Percentiles rank a stretch among this genome's conserved stretches.
phyloP scores from a whole-genome alignment of 2,329 filamentous ascomycete genomes.

The Epichloe brachyelytri region DNA sequence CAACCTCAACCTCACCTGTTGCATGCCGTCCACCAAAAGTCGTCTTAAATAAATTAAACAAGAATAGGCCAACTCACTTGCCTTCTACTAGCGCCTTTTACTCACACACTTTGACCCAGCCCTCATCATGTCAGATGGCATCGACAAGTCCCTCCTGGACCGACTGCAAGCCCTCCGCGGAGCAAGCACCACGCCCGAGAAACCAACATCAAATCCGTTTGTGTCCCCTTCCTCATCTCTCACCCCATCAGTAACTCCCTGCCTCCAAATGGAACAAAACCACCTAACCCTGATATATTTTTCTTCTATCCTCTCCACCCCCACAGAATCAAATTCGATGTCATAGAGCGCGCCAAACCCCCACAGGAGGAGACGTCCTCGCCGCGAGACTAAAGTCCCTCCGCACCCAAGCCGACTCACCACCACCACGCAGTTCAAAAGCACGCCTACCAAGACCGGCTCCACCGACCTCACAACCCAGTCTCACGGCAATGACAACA shows the following conservation, averaged over 20 bases:
- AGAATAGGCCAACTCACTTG: no score
- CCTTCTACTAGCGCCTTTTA: neutral
- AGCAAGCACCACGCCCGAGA: slow-evolving; percentile 19
- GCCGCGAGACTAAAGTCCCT: slow-evolving; percentile 38
- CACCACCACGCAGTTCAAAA: slow-evolving; percentile 7
- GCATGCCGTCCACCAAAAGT: no score
- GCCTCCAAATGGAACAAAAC: neutral
- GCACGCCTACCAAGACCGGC: neutral
- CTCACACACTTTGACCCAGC: neutral
- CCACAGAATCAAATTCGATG: slow-evolving; percentile 18
- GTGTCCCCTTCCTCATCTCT: neutral
- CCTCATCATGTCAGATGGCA: slow-evolving; percentile 18
- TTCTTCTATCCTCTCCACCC: neutral
- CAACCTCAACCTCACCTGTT: no score
- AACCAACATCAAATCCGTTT: neutral
- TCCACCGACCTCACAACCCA: neutral
- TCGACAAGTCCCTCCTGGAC: slow-evolving; percentile 37
- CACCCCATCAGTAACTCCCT: slow-evolving; percentile 7
- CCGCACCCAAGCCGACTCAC: slow-evolving; percentile 25
- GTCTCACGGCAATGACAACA: neutral
- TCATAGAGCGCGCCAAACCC: slow-evolving; percentile 29
- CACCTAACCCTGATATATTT: neutral
- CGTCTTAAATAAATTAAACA: no score
- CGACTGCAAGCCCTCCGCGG: slow-evolving; percentile 39
- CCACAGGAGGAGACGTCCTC: slow-evolving; percentile 37